phyloP scores from a whole-genome alignment of 2,329 filamentous ascomycete genomes.

The Chaetoscypha palmicola region DNA sequence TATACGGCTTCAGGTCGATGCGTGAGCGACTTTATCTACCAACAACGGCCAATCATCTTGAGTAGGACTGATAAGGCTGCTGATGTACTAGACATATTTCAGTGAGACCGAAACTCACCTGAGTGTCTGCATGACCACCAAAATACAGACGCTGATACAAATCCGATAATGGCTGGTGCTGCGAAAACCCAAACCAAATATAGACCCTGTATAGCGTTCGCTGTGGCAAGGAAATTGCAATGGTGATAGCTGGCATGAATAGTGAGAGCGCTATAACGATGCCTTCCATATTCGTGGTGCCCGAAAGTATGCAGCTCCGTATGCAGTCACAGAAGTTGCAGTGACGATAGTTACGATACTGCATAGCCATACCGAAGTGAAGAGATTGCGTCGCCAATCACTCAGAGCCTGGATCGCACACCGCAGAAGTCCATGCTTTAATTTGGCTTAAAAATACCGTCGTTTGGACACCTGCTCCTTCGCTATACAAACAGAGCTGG shows the following conservation, averaged over 20 bases:
- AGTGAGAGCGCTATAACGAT: slow-evolving; percentile 62
- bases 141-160: slow-evolving; percentile 5
- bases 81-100: too few relatives aligned
- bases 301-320: slow-evolving; percentile 71
- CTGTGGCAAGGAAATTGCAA: slow-evolving; percentile 61
- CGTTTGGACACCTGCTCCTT: too few relatives aligned
- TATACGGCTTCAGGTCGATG: too few relatives aligned
- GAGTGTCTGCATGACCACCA: slow-evolving; percentile 9
- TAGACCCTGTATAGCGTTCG: slow-evolving; percentile 54
- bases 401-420: too few relatives aligned
- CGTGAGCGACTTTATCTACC: too few relatives aligned
- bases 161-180: slow-evolving; percentile 50
- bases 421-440: too few relatives aligned
- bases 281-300: slow-evolving; percentile 71
- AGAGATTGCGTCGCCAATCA: too few relatives aligned
- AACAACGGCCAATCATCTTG: too few relatives aligned
- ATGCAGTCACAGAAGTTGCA: slow-evolving; percentile 50
- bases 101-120: slow-evolving; percentile 2
- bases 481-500: too few relatives aligned
- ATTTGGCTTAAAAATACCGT: too few relatives aligned
- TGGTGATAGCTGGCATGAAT: slow-evolving; percentile 62
- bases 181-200: slow-evolving; percentile 65
- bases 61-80: too few relatives aligned
- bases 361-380: slow-evolving; percentile 57
- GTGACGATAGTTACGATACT: slow-evolving; percentile 39